A percentile compares a stretch with the other conserved stretches of the same genome.
Evolutionary conservation across 495 filamentous ascomycete genomes (phyloP).

Genomic region (Hyphodiscus hymeniophilus): DNA sequence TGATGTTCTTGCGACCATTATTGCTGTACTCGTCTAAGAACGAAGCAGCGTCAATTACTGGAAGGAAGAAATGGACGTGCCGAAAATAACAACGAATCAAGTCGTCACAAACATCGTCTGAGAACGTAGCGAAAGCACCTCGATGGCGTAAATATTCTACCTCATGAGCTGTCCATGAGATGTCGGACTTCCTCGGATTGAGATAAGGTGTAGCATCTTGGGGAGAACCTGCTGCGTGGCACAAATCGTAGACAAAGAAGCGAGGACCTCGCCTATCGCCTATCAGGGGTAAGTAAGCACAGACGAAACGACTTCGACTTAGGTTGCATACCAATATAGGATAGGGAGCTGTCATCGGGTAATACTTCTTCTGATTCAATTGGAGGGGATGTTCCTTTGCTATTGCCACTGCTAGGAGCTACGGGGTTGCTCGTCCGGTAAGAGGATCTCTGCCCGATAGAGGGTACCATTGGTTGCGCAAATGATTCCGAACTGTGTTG

Average conservation of each 20-base stretch:
- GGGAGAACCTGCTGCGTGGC: conserved; percentile 13
- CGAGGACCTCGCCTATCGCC: conserved; percentile 15
- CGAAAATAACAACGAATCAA: conserved; percentile 24
- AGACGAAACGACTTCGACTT: neutral
- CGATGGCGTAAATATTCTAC: conserved; percentile 15
- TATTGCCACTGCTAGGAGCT: neutral
- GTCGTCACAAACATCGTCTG: conserved; percentile 18
- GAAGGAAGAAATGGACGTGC: conserved; percentile 34
- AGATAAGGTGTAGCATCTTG: conserved; percentile 6
- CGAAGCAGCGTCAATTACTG: conserved; percentile 29
- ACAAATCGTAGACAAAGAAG: conserved; percentile 15
- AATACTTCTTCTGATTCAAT: conserved; percentile 3
- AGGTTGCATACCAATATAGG: conserved; percentile 4
- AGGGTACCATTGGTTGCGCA: neutral
- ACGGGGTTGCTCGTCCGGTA: neutral
- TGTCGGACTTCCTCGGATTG: neutral
- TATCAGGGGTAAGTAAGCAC: neutral
- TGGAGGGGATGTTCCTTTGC: neutral
- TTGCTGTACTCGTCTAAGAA: conserved; percentile 25
- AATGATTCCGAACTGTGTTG: neutral
- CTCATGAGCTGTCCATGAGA: conserved; percentile 13
- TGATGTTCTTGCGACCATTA: conserved; percentile 25
- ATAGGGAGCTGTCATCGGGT: conserved; percentile 8
- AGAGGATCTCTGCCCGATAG: neutral
- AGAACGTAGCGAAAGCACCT: conserved; percentile 9